Conservation (phyloP, 2,329 filamentous ascomycete genomes). For the Cladosporium sphaerospermum region DNA sequence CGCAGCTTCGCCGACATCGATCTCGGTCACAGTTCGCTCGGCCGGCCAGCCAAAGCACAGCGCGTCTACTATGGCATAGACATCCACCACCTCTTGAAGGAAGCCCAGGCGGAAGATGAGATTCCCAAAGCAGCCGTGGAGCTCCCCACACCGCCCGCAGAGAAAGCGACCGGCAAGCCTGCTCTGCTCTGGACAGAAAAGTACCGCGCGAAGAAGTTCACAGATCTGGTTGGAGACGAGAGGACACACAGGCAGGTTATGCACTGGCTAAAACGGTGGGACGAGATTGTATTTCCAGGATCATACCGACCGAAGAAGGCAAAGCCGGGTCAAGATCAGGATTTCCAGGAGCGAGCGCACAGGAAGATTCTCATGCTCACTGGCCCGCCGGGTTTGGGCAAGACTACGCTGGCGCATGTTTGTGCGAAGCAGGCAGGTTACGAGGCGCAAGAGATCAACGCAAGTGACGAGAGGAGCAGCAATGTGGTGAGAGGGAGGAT, state of each 20-base stretch:
- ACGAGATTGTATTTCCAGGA: conserved; percentile 83
- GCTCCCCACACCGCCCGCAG: conserved; percentile 34
- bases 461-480: conserved; percentile 85
- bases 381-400: conserved; percentile 86
- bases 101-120: conserved; percentile 57
- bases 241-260: conserved; percentile 85
- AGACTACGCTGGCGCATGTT: conserved; percentile 93
- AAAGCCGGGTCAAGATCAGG: conserved; percentile 41
- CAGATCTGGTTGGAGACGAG: conserved; percentile 91
- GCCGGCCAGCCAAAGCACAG: conserved; percentile 55
- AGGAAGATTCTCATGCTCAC: conserved; percentile 85
- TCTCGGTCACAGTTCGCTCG: conserved; percentile 23
- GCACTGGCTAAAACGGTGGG: conserved; percentile 92
- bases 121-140: conserved; percentile 27
- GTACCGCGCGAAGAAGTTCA: conserved; percentile 85
- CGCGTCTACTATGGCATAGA: conserved; percentile 87
- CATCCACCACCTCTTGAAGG: conserved; percentile 74
- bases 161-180: conserved; percentile 29
- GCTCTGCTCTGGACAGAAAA: conserved; percentile 91
- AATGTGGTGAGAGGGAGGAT: conserved; percentile 89
- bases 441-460: conserved; percentile 94
- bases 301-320: conserved; percentile 54
- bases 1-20: conserved; percentile 26
- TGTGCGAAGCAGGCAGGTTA: conserved; percentile 94
- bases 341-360: conserved; percentile 64